Base-by-base conservation (phyloP, 2,329 filamentous ascomycete genomes). In the Alternaria longipes region DNA sequence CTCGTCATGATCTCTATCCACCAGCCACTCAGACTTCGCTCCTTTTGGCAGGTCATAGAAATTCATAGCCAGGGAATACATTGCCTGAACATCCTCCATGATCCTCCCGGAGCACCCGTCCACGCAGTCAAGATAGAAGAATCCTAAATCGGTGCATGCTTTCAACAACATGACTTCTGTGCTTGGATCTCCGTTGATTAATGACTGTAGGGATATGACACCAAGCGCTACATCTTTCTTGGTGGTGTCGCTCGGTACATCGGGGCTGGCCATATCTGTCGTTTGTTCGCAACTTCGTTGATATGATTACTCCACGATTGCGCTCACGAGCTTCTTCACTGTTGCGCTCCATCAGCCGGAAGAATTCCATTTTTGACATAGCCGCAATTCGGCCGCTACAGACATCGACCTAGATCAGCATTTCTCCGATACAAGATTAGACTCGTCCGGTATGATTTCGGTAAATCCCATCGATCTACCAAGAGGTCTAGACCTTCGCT, bases 1-100 rank as follows among this genome's bases (percentile, higher is more conserved):
- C 42, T 45, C 42, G 42, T 45, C 42, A 22, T 45, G 42, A 26
- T 45, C 42, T 45, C 42, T 45, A 45, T 45, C 42, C 20, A 45
- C 42, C 42, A 45, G 20, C 42, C 42, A 45, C 42, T 45, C 42
- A 45, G 42, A 45, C 42, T 45, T 45, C 42, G 22, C 42, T 26
- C 0, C 42, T 45, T 45, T 22, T 45, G 42, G 42, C 42, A 45
- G 22, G 42, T 45, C 20, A 45, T 45, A 45, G 42, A 45, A 45
- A 45, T 36, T 16, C 32, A 0, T 36, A 36, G 32, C 32, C 32
- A 36, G 32, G 32, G 32, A 36, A 36, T 36, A 36, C 32, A 36
- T 36, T 16, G 32, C 32, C 32, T 36, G 32, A 36, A 36, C 32
- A 36, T 36, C 32, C 32, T 36, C 32, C 32, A 36, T 1, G 32